Conservation (phyloP, 768 basidiomycete species). For the Calocybe indica region DNA sequence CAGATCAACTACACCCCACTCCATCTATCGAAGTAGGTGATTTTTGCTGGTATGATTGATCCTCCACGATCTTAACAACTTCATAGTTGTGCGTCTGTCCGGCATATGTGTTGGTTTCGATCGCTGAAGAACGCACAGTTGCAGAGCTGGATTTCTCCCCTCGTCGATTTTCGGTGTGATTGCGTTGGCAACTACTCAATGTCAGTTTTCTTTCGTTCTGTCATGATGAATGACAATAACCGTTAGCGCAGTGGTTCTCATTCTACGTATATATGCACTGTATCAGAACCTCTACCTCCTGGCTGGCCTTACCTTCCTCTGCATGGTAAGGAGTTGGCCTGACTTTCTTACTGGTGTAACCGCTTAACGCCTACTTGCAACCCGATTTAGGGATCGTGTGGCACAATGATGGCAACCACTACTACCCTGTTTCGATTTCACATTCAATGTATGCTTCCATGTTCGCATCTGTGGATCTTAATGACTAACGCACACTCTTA, state of each 20-base stretch:
- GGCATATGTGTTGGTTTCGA: background rate
- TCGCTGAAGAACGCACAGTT: constrained; percentile 1
- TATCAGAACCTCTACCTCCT: constrained; percentile 15
- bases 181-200: background rate
- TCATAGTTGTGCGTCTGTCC: too few species aligned
- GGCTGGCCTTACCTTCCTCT: constrained; percentile 8
- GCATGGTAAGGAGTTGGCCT: constrained; percentile 9
- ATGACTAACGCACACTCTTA: background rate
- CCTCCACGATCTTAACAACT: too few species aligned
- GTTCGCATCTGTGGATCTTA: background rate
- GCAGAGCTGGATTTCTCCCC: constrained; percentile 4
- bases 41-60: background rate
- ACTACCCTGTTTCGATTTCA: background rate
- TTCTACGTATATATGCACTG: constrained; percentile 21
- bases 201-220: background rate
- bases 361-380: background rate
- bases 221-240: background rate
- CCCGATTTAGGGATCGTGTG: background rate
- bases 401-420: background rate
- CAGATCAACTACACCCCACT: background rate
- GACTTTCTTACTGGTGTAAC: too few species aligned
- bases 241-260: constrained; percentile 13
- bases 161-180: background rate
- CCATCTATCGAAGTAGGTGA: background rate
- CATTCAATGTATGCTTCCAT: background rate